These are phyloP conservation scores for Urostyla sp. DNA, from an alignment of 73 alveolate genomes.

Conservation along the genomic window DNA sequence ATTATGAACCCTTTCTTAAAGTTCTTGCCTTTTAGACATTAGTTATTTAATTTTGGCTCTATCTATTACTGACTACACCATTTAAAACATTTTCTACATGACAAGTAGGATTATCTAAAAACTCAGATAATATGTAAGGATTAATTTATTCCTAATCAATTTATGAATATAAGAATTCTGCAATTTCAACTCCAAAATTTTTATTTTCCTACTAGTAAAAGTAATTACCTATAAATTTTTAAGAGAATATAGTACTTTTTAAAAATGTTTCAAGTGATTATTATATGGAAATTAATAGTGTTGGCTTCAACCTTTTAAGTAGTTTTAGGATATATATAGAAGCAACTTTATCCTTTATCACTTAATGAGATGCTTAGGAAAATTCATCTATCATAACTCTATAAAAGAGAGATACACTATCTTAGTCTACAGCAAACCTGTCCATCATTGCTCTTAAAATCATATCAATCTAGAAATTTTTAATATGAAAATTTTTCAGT, in stretches of 20 bases:
- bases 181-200: conserved; percentile 48
- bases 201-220: conserved; percentile 39
- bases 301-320: conserved; percentile 7
- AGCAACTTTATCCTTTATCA: conserved; percentile 42
- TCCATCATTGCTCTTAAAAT: conserved; percentile 52
- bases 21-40: neutral
- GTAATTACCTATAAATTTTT: too few relatives aligned
- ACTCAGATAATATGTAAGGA: conserved; percentile 11
- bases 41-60: too few relatives aligned
- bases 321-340: conserved; percentile 6
- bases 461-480: conserved; percentile 52
- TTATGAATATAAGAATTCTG: conserved; percentile 38
- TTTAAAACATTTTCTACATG: conserved; percentile 16
- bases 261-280: conserved; percentile 39
- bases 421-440: conserved; percentile 60
- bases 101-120: conserved; percentile 8
- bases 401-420: conserved; percentile 42
- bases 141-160: conserved; percentile 40
- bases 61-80: too few relatives aligned
- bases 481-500: neutral
- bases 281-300: neutral
- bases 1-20: neutral
- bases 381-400: conserved; percentile 50
- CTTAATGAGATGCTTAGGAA: neutral
- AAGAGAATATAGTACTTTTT: too few relatives aligned